Evolutionary conservation across 139 green algal species (phyloP), one percentile per base, ranked within the genome.

Genomic region (Micractinium sp.): DNA sequence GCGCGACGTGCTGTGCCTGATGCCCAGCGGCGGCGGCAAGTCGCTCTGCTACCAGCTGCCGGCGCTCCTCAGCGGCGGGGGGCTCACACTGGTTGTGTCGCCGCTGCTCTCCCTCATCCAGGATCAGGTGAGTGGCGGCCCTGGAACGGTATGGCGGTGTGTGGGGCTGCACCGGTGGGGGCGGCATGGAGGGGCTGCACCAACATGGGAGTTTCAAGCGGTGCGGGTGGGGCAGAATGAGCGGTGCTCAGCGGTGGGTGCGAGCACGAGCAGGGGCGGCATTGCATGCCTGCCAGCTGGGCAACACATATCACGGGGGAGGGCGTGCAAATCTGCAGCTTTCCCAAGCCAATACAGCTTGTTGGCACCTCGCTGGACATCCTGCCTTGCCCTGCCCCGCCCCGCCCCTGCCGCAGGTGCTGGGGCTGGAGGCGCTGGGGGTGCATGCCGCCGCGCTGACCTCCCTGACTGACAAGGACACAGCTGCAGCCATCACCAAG

Each of bases 41-140:
- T 82, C 31, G 27, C 90, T 95, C 29, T 96, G 93, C 87, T 97
- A 97, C 89, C 96, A 98, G 90, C 92, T 97, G 88, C 95, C 96
- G 23, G 94, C 95, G 4, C 85, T 97, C 81, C 61, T 94, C 60
- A 60, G 71, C 38, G 85, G 60, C 1, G 53, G 41, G 0, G 92
- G 91, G 5, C 66, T 96, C 12, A 96, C 95, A 1, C 87, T 97
- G 63, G 95, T 97, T 20, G 89, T 97, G 20, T 87, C 35, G 15
- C 95, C 95, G 1, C 91, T 97, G 86, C 92, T 97, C 31, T 93
- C 90, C 27, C 94, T 97, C 61, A 97, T 97, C 16, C 91, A 95
- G 36, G 95, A 97, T 84, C 94, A 96, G 94, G 94, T 95, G 22
- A 1, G 71, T 0, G 29, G 60, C 56, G 1, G 33, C 14, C 2